Base-by-base conservation (phyloP, 257 asterid species). In the Rauvolfia tetraphylla region DNA sequence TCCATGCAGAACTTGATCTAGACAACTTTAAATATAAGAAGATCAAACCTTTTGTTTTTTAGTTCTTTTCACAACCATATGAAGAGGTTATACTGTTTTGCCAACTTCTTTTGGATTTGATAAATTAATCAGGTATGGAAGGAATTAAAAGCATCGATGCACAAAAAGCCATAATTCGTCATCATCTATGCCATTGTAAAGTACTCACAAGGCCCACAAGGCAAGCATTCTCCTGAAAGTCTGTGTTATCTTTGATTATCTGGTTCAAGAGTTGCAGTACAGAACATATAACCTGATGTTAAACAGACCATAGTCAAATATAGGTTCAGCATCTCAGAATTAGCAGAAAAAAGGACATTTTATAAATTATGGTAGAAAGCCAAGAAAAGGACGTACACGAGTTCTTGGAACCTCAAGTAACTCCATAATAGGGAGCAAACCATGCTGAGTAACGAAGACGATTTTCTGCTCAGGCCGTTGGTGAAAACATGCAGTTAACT, bases 211-310 rank as follows among this genome's bases (percentile, higher is more conserved):
- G 92, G 74, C 99, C 99, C 58, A 93, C 93, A 58, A 95, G 93
- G 84, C 99, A 93, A 83, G 99, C 99, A 89, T 93, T 93, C 86
- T 93, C 99, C 87, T 90, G 97, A 84, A 87, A 86, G 78, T 91
- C 99, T 17, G 93, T 86, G 84, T 90, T 95, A 82, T 91, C 98
- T 89, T 90, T 90, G 79, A 93, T 90, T 80, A 95, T 88, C 85
- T 90, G 90, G 82, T 95, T 95, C 74, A 95, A 88, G 77, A 95
- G 96, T 83, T 95, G 97, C 81, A 95, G 91, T 84, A 91, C 97
- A 1, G 97, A 87, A 83, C 99, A 91, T 61, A 88, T 90, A 59
- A 91, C 97, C 98, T 93, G 88, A 74, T 82, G 74, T 57, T 68
- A 17, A 23, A 57, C 23, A 68, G 66, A 56, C 23, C 53, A 59